Evolutionary conservation across 345 rosid species (phyloP).

Genomic region (Syzygium grande): DNA sequence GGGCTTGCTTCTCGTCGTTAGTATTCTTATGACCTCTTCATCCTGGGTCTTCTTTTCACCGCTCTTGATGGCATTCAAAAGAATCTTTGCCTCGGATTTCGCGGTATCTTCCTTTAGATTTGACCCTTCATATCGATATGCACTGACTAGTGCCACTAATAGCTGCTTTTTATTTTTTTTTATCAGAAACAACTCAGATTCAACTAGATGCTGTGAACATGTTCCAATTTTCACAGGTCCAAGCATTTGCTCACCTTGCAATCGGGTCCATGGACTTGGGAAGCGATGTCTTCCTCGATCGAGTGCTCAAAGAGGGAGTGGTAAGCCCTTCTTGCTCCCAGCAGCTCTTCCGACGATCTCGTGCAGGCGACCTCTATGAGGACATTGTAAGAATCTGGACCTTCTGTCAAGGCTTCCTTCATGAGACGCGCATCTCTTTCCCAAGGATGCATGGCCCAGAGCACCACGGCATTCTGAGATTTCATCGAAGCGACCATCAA

Average conservation of each 20-base stretch:
- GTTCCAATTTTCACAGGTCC: neutral
- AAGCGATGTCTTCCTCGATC: conserved; percentile 73
- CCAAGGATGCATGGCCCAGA: conserved; percentile 85
- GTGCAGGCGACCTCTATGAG: conserved; percentile 80
- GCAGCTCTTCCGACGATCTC: conserved; percentile 62
- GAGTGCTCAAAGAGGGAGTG: conserved; percentile 82
- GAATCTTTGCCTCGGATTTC: conserved; percentile 57
- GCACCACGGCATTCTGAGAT: conserved; percentile 56
- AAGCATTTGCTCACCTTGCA: conserved; percentile 37
- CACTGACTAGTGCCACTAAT: conserved; percentile 81
- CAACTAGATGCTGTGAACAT: neutral
- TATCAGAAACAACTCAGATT: neutral
- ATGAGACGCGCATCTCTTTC: conserved; percentile 88
- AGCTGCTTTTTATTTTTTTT: conserved; percentile 26
- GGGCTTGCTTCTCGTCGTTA: conserved; percentile 75
- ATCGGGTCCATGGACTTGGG: conserved; percentile 30
- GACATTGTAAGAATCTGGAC: conserved; percentile 34
- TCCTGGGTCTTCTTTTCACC: conserved; percentile 32
- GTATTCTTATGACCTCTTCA: conserved; percentile 62
- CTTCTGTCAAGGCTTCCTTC: conserved; percentile 51
- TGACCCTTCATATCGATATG: conserved; percentile 83
- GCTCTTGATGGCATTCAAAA: conserved; percentile 31
- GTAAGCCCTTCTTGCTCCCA: conserved; percentile 86
- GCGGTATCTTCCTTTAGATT: conserved; percentile 42
- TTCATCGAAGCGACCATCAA: neutral